Conservation (phyloP, 805 yeast genomes). For the Wickerhamomyces xylosicus region DNA sequence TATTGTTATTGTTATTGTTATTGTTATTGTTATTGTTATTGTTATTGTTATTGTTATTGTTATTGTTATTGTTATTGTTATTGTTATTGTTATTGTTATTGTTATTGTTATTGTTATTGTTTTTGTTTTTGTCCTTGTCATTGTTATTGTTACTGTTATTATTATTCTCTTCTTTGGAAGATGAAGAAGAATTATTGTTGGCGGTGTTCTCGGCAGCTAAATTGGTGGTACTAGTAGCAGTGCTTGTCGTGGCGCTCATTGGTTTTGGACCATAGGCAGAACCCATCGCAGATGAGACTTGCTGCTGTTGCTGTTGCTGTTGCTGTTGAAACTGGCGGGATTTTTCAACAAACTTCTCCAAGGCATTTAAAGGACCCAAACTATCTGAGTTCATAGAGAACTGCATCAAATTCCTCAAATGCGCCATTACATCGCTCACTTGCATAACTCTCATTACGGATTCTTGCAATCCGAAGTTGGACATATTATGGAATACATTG, state of each 20-base stretch:
- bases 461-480: constrained; percentile 54
- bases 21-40: constrained; percentile 1
- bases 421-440: constrained; percentile 70
- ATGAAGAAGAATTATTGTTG: background rate
- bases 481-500: constrained; percentile 35
- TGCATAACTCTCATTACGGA: constrained; percentile 63
- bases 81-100: background rate
- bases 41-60: background rate
- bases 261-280: no score
- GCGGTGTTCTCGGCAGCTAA: no score
- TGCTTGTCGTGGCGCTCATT: no score
- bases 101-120: background rate
- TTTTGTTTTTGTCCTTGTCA: no score
- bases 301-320: background rate
- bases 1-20: no score
- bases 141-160: background rate
- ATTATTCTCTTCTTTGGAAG: no score
- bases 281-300: no score
- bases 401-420: constrained; percentile 53
- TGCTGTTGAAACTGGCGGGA: constrained; percentile 3
- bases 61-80: background rate
- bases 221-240: no score
- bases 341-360: constrained; percentile 29
- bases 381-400: constrained; percentile 38
- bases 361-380: constrained; percentile 44